Conservation (phyloP, 148 eudicot species). For the Rhododendron williamsianum region DNA sequence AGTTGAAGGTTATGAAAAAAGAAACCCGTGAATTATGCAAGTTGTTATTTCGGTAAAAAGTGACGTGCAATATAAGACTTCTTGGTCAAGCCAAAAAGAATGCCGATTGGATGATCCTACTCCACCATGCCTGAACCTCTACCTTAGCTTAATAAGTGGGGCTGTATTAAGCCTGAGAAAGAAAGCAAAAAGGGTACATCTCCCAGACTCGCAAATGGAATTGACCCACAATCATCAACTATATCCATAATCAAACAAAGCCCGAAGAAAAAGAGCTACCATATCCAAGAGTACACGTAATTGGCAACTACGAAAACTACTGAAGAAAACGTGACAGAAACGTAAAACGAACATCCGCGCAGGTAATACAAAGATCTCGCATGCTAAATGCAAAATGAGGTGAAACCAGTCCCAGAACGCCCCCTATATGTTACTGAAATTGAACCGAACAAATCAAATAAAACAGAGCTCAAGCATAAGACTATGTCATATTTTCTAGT, state of each 20-base stretch:
- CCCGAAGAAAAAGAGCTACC: not conserved
- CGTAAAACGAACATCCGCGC: not conserved
- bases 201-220: not conserved
- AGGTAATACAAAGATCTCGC: not conserved
- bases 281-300: not conserved
- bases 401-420: not conserved
- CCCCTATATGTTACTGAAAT: not conserved
- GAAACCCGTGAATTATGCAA: not conserved
- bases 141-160: not conserved
- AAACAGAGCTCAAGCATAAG: not conserved
- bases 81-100: not conserved
- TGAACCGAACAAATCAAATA: not conserved
- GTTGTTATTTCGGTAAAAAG: not conserved
- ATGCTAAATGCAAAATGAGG: not conserved
- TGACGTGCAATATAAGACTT: not conserved
- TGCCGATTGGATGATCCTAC: not conserved
- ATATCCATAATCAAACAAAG: not conserved
- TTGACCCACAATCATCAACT: not conserved
- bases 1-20: not conserved
- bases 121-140: not conserved
- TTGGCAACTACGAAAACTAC: not conserved
- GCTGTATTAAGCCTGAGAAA: not conserved
- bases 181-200: not conserved
- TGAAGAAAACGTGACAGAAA: not conserved
- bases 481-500: not conserved